phyloP scores from a whole-genome alignment of 2,329 filamentous ascomycete species.

The Grosmannia clavigera region DNA sequence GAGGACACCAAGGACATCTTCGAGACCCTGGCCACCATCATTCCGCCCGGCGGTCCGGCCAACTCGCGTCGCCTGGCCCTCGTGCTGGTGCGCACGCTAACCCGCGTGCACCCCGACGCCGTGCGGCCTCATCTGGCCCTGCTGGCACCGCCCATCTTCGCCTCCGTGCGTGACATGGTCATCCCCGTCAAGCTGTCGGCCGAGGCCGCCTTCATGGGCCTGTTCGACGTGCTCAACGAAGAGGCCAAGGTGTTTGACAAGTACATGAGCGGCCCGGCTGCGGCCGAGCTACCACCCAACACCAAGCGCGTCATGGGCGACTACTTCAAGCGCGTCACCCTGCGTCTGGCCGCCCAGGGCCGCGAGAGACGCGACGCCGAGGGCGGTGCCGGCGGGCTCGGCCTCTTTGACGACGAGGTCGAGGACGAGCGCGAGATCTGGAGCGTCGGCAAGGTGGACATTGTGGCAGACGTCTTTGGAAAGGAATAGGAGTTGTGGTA shows the following conservation, averaged over 20 bases:
- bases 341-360: conserved; percentile 74
- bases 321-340: conserved; percentile 89
- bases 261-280: conserved; percentile 61
- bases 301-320: conserved; percentile 73
- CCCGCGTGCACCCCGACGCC: conserved; percentile 65
- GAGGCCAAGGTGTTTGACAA: conserved; percentile 82
- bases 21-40: conserved; percentile 59
- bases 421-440: conserved; percentile 95
- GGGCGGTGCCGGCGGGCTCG: conserved; percentile 74
- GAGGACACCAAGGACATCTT: conserved; percentile 72
- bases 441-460: conserved; percentile 85
- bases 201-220: conserved; percentile 82
- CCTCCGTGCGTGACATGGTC: conserved; percentile 76
- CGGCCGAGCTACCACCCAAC: conserved; percentile 51
- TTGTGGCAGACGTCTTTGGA: conserved; percentile 42
- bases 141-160: conserved; percentile 76
- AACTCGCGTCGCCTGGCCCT: conserved; percentile 80
- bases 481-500: conserved; percentile 17
- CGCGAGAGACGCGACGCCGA: conserved; percentile 85
- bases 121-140: conserved; percentile 69
- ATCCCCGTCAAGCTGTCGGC: conserved; percentile 94
- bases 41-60: conserved; percentile 63
- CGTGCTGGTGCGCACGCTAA: conserved; percentile 77
- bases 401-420: conserved; percentile 76
- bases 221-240: conserved; percentile 83